A percentile compares a stretch with the other conserved stretches of the same genome.
Conservation (phyloP, 2,329 filamentous ascomycete species). For the Aspergillus sp. region DNA sequence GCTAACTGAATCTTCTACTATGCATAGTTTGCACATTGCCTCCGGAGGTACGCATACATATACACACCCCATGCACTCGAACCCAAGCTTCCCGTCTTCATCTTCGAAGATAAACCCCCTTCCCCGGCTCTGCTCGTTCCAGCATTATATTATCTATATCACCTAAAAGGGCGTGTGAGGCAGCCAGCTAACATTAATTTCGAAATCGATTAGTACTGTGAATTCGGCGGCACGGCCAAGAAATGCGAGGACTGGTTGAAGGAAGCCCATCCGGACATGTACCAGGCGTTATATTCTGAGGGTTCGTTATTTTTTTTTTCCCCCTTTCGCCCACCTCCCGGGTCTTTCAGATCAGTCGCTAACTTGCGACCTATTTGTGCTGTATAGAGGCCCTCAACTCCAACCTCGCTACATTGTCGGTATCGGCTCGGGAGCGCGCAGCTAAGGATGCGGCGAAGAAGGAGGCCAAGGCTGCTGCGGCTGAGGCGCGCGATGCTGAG, state of each 20-base stretch:
- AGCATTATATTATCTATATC: no score
- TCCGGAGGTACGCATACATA: constrained; percentile 58
- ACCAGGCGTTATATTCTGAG: constrained; percentile 79
- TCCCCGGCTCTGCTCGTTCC: no score
- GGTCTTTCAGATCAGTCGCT: background rate
- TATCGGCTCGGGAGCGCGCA: constrained; percentile 91
- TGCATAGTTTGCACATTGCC: constrained; percentile 63
- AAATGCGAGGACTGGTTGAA: constrained; percentile 98
- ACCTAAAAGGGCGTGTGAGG: no score
- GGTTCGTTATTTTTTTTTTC: constrained; percentile 44
- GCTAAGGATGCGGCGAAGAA: constrained; percentile 98
- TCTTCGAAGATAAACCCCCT: no score
- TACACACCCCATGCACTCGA: no score
- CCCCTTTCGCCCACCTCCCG: background rate
- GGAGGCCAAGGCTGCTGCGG: constrained; percentile 86
- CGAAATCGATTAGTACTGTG: constrained; percentile 74
- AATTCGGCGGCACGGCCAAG: constrained; percentile 93
- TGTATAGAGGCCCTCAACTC: constrained; percentile 73
- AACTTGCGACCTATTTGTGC: background rate
- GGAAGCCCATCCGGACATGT: constrained; percentile 71
- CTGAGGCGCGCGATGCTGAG: constrained; percentile 79
- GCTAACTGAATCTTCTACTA: background rate
- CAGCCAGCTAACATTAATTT: no score
- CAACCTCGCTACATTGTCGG: constrained; percentile 79
- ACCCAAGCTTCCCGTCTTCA: no score